Base-by-base conservation (phyloP, 805 yeast species). In the Lachancea thermotolerans region DNA sequence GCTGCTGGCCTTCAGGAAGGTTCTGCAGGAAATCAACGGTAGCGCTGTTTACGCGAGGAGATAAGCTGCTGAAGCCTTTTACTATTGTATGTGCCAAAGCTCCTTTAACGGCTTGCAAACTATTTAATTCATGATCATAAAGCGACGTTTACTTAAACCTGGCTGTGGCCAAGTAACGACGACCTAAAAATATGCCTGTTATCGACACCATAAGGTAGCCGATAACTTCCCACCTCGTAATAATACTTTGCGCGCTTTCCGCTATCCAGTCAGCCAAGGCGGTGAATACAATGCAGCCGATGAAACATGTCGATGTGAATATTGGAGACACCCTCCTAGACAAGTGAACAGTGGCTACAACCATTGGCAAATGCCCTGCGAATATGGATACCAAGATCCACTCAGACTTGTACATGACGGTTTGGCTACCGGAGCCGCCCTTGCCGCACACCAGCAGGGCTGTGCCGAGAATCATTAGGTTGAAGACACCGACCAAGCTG, bases 151-250 rank as follows among this genome's bases (percentile, higher is more conserved):
- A 36, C 17, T 36, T 36, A 10, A 11, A 16, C 14, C 14, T 18
- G 3, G 39, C 27, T 9, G 31, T 2, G 2, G 37, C 12, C 27
- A 46, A 46, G 33, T 50, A 51, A 35, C 45, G 50, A 41, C 48
- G 54, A 10, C 53, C 42, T 21, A 62, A 44, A 21, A 55, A 31
- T 16, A 59, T 43, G 38, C 59, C 54, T 28, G 64, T 51, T 9
- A 58, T 31, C 15, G 60, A 49, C 40, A 62, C 42, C 46, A 53
- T 48, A 33, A 58, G 41, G 46, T 60, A 62, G 15, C 64, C 62
- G 18, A 60, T 54, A 33, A 61, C 60, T 50, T 62, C 65, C 62
- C 65, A 60, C 45, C 62, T 55, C 17, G 62, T 58, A 17, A 61
- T 54, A 16, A 54, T 52, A n/a, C 63, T 53, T 41, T 54, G 55